Conservation (phyloP, 2,329 filamentous ascomycete species). For the Fonsecaea monophora region DNA sequence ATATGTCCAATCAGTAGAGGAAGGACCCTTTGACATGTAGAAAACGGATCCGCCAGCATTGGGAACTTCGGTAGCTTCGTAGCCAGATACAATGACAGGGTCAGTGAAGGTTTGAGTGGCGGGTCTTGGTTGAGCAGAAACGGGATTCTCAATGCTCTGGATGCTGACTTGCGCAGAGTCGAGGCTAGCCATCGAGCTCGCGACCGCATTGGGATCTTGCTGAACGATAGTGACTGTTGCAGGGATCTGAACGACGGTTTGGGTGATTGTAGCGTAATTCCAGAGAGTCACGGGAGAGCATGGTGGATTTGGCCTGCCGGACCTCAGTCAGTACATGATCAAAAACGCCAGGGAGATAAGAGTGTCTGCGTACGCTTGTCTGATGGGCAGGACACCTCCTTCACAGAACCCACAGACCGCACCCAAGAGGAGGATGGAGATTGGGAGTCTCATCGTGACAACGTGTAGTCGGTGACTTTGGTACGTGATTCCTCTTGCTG, state of each 20-base stretch:
- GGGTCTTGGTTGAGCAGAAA: constrained; percentile 25
- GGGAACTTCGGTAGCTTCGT: constrained; percentile 35
- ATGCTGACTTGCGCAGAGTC: constrained; percentile 34
- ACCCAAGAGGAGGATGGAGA: constrained; percentile 21
- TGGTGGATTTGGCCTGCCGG: constrained; percentile 23
- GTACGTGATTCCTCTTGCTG: constrained; percentile 6
- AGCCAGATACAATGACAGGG: constrained; percentile 33
- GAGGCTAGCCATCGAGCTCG: constrained; percentile 29
- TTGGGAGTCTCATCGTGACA: constrained; percentile 25
- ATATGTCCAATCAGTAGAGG: constrained; percentile 5
- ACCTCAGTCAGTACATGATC: constrained; percentile 13
- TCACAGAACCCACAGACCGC: constrained; percentile 18
- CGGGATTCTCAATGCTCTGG: constrained; percentile 31
- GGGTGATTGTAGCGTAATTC: constrained; percentile 29
- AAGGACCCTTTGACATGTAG: constrained; percentile 28
- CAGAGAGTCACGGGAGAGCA: constrained; percentile 31
- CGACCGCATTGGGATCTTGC: constrained; percentile 34
- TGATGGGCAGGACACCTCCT: constrained; percentile 30
- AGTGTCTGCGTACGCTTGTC: constrained; percentile 30
- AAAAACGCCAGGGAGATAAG: not conserved
- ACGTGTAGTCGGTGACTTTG: not conserved
- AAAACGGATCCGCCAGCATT: constrained; percentile 31
- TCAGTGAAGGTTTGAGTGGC: constrained; percentile 30
- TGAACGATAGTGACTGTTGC: constrained; percentile 35
- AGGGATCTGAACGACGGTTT: constrained; percentile 28